Percentiles rank a stretch among this genome's conserved stretches.
These are phyloP conservation scores for Dictyophora rubrovolvata DNA, from an alignment of 768 basidiomycete species.

Conservation along the genomic window DNA sequence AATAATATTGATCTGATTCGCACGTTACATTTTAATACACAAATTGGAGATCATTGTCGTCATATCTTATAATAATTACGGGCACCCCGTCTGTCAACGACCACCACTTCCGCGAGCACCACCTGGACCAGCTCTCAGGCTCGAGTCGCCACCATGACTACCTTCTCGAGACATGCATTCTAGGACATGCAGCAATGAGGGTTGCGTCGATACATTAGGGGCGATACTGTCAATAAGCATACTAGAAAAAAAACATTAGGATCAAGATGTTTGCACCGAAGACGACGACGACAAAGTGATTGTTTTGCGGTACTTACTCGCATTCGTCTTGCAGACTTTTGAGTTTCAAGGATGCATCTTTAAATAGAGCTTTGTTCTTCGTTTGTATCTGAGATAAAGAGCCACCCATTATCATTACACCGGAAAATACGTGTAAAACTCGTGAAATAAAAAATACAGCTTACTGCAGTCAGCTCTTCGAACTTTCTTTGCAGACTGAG, in stretches of 20 bases:
- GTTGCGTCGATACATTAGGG: not conserved
- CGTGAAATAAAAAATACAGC: not conserved
- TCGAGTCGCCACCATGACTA: no score
- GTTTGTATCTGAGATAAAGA: constrained; percentile 1
- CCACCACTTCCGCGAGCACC: no score
- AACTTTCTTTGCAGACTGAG: not conserved
- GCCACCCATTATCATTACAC: not conserved
- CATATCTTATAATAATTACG: no score
- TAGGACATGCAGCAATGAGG: not conserved
- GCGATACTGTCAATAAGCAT: constrained; percentile 9
- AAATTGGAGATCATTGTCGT: no score
- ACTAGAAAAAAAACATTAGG: not conserved
- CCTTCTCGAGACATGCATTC: not conserved
- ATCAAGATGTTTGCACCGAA: not conserved
- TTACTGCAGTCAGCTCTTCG: not conserved
- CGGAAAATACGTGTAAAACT: no score
- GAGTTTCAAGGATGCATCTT: constrained; percentile 1
- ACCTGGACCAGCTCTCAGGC: no score
- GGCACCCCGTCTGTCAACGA: no score
- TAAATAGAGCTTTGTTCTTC: not conserved
- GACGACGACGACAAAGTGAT: not conserved
- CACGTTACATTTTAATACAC: no score
- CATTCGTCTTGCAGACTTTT: constrained; percentile 9
- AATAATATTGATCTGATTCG: no score
- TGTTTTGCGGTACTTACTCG: constrained; percentile 2